These are phyloP conservation scores for Penicillium lividum DNA, from an alignment of 495 filamentous ascomycete species.

Conservation along the genomic window DNA sequence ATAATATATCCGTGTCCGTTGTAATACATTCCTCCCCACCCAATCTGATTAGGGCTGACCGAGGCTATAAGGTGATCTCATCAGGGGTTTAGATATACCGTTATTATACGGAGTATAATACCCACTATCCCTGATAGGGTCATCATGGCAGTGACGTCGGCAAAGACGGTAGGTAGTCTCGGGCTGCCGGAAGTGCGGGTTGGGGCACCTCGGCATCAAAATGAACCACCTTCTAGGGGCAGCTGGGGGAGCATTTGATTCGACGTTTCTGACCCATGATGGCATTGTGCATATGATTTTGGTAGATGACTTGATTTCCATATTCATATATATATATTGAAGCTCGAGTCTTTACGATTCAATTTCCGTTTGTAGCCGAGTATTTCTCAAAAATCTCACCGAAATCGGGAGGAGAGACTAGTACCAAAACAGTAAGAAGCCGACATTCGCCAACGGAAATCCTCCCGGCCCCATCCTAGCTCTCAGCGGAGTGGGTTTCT, in stretches of 20 bases:
- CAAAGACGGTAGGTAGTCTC: conserved; percentile 12
- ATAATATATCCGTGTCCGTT: no score
- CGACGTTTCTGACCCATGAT: neutral
- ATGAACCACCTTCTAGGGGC: neutral
- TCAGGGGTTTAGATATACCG: neutral
- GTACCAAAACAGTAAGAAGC: neutral
- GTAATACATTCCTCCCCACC: neutral
- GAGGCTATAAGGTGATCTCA: neutral
- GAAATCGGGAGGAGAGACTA: conserved; percentile 18
- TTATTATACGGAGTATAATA: neutral
- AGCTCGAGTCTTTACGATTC: neutral
- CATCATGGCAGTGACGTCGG: conserved; percentile 40
- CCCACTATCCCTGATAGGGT: conserved; percentile 8
- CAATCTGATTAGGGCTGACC: neutral
- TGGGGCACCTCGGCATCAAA: conserved; percentile 20
- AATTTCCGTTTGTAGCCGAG: conserved; percentile 17
- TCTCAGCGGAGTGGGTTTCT: conserved; percentile 1
- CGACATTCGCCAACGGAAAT: conserved; percentile 9
- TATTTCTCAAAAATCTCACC: conserved; percentile 30
- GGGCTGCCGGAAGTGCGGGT: conserved; percentile 16
- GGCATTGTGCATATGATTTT: neutral
- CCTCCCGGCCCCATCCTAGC: conserved; percentile 13
- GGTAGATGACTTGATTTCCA: conserved; percentile 6
- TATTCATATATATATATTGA: neutral
- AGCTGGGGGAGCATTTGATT: neutral